phyloP scores from a whole-genome alignment of 805 yeast species.

The Geotrichum ghanense region DNA sequence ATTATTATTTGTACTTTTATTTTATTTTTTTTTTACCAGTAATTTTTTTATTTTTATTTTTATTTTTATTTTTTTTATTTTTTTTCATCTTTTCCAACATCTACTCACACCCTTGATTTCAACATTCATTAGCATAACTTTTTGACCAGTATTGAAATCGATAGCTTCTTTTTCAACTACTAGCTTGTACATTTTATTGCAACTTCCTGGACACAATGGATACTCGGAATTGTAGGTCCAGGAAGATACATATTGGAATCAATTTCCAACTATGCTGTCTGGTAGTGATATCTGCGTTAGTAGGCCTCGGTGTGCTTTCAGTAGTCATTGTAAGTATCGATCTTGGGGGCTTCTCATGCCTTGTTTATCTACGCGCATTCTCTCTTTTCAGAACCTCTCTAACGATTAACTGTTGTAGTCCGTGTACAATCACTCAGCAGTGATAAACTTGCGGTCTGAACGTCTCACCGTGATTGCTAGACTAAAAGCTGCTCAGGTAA shows the following conservation, averaged over 20 bases:
- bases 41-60: too few species aligned
- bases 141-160: too few species aligned
- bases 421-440: conserved; percentile 54
- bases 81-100: too few species aligned
- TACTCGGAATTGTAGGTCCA: too few species aligned
- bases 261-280: conserved; percentile 64
- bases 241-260: conserved; percentile 39
- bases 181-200: too few species aligned
- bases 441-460: conserved; percentile 50
- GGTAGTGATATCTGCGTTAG: conserved; percentile 56
- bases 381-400: background rate
- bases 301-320: conserved; percentile 62
- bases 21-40: too few species aligned
- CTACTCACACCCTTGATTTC: too few species aligned
- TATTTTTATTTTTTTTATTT: too few species aligned
- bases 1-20: too few species aligned
- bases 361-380: conserved; percentile 32
- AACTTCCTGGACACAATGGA: too few species aligned
- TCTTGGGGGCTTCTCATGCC: conserved; percentile 17
- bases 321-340: conserved; percentile 37
- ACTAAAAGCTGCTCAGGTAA: conserved; percentile 65
- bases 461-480: conserved; percentile 68
- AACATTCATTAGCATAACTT: too few species aligned
- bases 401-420: conserved; percentile 10
- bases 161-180: too few species aligned